These are phyloP conservation scores for Pythium rhizo-oryzae DNA, from an alignment of 352 stramenopile genomes.

Conservation along the genomic window DNA sequence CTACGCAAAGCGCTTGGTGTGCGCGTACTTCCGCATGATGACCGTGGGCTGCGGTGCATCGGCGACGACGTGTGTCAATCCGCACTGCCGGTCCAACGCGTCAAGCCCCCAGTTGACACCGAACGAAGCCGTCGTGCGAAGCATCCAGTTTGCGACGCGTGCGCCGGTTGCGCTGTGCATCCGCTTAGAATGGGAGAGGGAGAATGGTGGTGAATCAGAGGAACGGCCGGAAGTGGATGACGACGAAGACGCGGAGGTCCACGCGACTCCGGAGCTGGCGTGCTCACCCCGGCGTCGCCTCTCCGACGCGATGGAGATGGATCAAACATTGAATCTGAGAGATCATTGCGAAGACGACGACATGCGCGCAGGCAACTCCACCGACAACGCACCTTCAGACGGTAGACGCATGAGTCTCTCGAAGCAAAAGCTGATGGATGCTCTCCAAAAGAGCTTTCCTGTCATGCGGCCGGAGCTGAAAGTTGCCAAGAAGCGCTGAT, in stretches of 20 bases:
- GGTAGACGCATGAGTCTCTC: slow-evolving; percentile 47
- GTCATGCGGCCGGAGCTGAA: slow-evolving; percentile 14
- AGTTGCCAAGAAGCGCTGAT: slow-evolving; percentile 25
- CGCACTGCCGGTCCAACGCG: slow-evolving; percentile 41
- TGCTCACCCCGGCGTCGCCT: slow-evolving; percentile 55
- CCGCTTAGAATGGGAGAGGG: slow-evolving; percentile 9
- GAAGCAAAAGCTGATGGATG: slow-evolving; percentile 73
- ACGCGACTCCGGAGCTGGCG: not conserved
- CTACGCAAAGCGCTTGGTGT: slow-evolving; percentile 62
- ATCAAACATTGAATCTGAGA: slow-evolving; percentile 42
- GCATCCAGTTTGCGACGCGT: slow-evolving; percentile 48
- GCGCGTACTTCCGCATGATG: slow-evolving; percentile 65
- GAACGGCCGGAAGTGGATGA: slow-evolving; percentile 36
- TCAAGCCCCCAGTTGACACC: slow-evolving; percentile 26
- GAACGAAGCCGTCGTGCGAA: slow-evolving; percentile 51
- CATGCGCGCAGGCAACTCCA: not conserved
- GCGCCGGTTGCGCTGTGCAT: slow-evolving; percentile 48
- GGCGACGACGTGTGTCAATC: slow-evolving; percentile 37
- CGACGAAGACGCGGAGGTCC: slow-evolving; percentile 26
- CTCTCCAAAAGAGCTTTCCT: slow-evolving; percentile 53
- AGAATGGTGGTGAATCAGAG: slow-evolving; percentile 4
- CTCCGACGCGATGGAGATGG: slow-evolving; percentile 53
- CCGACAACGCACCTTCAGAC: not conserved
- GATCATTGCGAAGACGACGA: slow-evolving; percentile 9
- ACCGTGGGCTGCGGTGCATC: slow-evolving; percentile 43